Evolutionary conservation across 495 filamentous ascomycete genomes (phyloP), one percentile per base, ranked within the genome.

Genomic region (Penicillium taxi): DNA sequence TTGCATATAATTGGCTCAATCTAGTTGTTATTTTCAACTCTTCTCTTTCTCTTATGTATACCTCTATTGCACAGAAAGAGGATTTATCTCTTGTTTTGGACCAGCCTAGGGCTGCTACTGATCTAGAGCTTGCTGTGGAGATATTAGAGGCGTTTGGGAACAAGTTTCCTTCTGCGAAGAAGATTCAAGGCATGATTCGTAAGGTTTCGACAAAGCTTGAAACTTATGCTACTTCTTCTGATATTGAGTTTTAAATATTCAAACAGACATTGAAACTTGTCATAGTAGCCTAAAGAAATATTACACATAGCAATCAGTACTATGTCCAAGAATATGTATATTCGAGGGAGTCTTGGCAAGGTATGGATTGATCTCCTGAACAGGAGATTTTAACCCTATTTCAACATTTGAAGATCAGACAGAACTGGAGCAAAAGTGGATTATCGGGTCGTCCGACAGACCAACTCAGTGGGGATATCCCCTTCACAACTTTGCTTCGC

Each of bases 1-100:
- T 66, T 31, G 50, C 63, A 4, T 66, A 61, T 25, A 66, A 64
- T 32, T 64, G 63, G 63, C 39, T 66, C 11, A 66, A 66, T 26
- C 32, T 66, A 6, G 47, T 64, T 9, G 48, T 47, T 0, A 33
- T 64, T 9, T 66, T 66, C 26, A 64, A 50, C 5, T 48, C 63
- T 0, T 49, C 53, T 0, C 35, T 66, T 5, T 63, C 58, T 2
- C 40, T 63, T n/a, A 61, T 66, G 29, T 66, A 64, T 22, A 46
- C 62, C 1, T 59, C 47, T 1, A 64, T 58, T 4, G 56, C 48
- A 0, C 56, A 59, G 13, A 45, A 45, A 6, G 48, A 61, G 11
- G 35, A 53, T 9, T 28, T 59, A 4, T 36, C 42, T 2, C 26
- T 40, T 2, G 45, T 50, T 7, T 6, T 56, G 26, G 39, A 52